These are phyloP conservation scores for Mixia osmundae DNA, from an alignment of 1,284 basidiomycete species.

Conservation along the genomic window DNA sequence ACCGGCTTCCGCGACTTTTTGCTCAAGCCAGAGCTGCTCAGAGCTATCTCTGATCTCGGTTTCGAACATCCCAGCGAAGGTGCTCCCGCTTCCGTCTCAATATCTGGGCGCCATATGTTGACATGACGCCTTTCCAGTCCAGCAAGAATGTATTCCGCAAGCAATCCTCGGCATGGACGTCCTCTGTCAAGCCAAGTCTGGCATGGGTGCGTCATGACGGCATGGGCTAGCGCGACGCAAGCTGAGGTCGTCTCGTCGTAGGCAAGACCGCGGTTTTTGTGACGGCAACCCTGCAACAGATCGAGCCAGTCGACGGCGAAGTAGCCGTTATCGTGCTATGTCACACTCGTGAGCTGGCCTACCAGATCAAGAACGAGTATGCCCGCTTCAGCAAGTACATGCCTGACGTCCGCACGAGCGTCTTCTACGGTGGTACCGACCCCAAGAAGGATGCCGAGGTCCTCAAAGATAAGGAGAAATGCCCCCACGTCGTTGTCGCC, in stretches of 20 bases:
- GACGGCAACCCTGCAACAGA: conserved; percentile 86
- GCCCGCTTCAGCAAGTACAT: conserved; percentile 98
- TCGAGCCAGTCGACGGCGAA: conserved; percentile 95
- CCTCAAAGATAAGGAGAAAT: conserved; percentile 87
- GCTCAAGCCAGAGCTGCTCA: conserved; percentile 84
- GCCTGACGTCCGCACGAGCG: conserved; percentile 91
- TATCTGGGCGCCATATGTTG: conserved; percentile 2
- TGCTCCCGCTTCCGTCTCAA: conserved; percentile 20
- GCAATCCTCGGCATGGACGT: conserved; percentile 99
- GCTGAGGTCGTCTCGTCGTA: neutral
- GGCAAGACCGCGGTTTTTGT: conserved; percentile 99
- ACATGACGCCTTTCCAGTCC: conserved; percentile 35
- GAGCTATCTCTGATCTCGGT: conserved; percentile 94
- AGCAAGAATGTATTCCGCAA: conserved; percentile 99
- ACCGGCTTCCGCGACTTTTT: conserved; percentile 55
- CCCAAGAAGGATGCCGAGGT: conserved; percentile 83
- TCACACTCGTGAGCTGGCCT: conserved; percentile 96
- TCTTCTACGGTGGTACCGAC: conserved; percentile 93
- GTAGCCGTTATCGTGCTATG: conserved; percentile 93
- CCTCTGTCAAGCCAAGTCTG: conserved; percentile 97
- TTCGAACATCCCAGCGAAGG: conserved; percentile 99
- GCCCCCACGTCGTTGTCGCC: conserved; percentile 95
- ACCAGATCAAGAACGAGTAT: conserved; percentile 99
- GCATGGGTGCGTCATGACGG: conserved; percentile 51
- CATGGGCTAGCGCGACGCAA: too few species aligned